A percentile compares a stretch with the other conserved stretches of the same genome.
phyloP scores from a whole-genome alignment of 2,329 filamentous ascomycete species.

The Alternaria infectoria region DNA sequence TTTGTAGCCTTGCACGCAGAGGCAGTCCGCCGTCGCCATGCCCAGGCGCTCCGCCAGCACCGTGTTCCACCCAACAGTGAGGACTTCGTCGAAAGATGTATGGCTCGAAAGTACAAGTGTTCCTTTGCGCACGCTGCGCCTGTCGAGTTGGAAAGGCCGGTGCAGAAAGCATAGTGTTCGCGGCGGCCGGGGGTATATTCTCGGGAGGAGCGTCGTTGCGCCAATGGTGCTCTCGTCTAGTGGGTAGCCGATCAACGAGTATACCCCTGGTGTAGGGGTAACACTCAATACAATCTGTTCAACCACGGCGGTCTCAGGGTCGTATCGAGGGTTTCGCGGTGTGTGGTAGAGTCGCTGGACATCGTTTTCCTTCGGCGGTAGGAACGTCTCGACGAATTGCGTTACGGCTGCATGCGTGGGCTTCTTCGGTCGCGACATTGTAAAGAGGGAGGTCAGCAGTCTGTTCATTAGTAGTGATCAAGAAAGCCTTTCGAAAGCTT shows the following conservation, averaged over 20 bases:
- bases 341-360: conserved; percentile 44
- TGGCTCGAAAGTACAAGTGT: conserved; percentile 46
- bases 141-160: conserved; percentile 40
- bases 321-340: conserved; percentile 36
- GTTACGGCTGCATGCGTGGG: conserved; percentile 38
- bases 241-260: conserved; percentile 32
- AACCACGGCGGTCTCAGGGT: conserved; percentile 33
- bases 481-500: conserved; percentile 7
- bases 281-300: conserved; percentile 43
- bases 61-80: conserved; percentile 50
- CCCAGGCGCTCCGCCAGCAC: conserved; percentile 41
- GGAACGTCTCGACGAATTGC: conserved; percentile 33
- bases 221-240: conserved; percentile 7
- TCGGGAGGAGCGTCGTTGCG: neutral
- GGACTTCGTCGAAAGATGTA: conserved; percentile 46
- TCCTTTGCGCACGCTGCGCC: conserved; percentile 32
- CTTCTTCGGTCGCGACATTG: conserved; percentile 29
- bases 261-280: conserved; percentile 39
- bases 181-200: conserved; percentile 18
- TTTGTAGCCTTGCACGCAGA: conserved; percentile 50
- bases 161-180: conserved; percentile 44
- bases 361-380: conserved; percentile 42
- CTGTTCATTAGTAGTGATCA: conserved; percentile 11
- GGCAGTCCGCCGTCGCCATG: conserved; percentile 31
- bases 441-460: neutral